Base-by-base conservation (phyloP, 805 yeast genomes). In the Lipomyces orientalis region DNA sequence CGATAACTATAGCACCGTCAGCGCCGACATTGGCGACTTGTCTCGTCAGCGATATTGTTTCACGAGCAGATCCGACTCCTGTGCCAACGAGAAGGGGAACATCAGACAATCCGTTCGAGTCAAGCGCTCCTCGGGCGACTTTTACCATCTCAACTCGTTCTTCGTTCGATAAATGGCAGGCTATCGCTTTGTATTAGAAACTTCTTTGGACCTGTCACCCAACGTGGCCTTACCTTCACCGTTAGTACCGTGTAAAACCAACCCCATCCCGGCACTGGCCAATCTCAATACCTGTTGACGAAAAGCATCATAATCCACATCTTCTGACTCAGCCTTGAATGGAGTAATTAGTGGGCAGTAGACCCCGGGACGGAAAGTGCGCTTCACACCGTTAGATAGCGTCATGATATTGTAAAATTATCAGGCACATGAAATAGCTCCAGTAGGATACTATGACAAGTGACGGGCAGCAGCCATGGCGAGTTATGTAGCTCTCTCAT, bases 31-130 rank as follows among this genome's bases (percentile, higher is more conserved):
- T 73, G 65, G 76, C 73, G 67, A 71, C 65, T 60, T 57, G 70
- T 65, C 68, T 62, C 67, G 68, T 71, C 67, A 72, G 73, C 39
- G 76, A 80, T 35, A 84, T 51, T n/a, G 86, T 79, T 68, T 83
- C 87, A 61, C 79, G 77, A 55, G 83, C 76, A 51, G 81, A 78
- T 70, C 84, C 80, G 63, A 81, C 81, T 43, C 84, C 85, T 51
- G 83, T 81, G 69, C 88, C 88, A 49, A 82, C 87, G 6, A 83
- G 71, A 52, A 86, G 75, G 7, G 83, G 79, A 74, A 79, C 80
- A 34, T 76, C 79, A 25, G 81, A 79, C 65, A 71, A 71, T 8
- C 84, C 77, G 8, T 74, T 79, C 3, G 75, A 77, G 56, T 77
- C 82, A 16, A 78, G 72, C 22, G 74, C 77, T 66, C 65, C 63